A percentile compares a stretch with the other conserved stretches of the same genome.
These are phyloP conservation scores for Phytophthora aleatoria DNA, from an alignment of 352 stramenopile genomes.

Conservation along the genomic window DNA sequence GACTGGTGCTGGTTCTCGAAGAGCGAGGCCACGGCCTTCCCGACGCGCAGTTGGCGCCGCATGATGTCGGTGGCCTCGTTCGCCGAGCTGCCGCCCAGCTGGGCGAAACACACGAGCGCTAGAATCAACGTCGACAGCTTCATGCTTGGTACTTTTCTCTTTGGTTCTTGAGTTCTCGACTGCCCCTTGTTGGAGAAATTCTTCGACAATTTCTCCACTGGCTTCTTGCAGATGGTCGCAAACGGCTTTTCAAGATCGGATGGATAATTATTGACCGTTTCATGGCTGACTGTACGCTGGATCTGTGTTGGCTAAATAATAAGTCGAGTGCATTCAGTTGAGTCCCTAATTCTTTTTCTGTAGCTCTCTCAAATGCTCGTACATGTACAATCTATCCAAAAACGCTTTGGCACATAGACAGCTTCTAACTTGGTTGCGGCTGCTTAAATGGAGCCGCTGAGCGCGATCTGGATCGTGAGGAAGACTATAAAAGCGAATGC, in stretches of 20 bases:
- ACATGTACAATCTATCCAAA: not conserved
- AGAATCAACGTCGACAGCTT: slow-evolving; percentile 27
- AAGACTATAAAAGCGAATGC: slow-evolving; percentile 83
- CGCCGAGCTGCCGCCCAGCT: slow-evolving; percentile 21
- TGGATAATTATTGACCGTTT: slow-evolving; percentile 9
- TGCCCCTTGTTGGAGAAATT: slow-evolving; percentile 3
- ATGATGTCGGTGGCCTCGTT: slow-evolving; percentile 33
- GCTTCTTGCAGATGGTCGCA: slow-evolving; percentile 20
- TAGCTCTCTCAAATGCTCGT: slow-evolving; percentile 6
- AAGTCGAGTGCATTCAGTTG: slow-evolving; percentile 22
- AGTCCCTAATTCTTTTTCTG: not conserved
- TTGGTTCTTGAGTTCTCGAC: slow-evolving; percentile 4
- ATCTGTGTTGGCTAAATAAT: slow-evolving; percentile 28
- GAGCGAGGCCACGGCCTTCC: slow-evolving; percentile 34
- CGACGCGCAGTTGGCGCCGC: slow-evolving; percentile 32
- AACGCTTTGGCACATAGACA: not conserved
- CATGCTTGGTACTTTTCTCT: slow-evolving; percentile 16
- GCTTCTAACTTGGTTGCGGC: not conserved
- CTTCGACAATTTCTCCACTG: slow-evolving; percentile 16
- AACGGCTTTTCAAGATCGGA: slow-evolving; percentile 26
- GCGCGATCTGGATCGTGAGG: slow-evolving; percentile 80
- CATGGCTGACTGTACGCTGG: not conserved
- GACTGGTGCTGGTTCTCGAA: slow-evolving; percentile 42
- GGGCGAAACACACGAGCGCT: slow-evolving; percentile 16
- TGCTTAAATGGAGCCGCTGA: slow-evolving; percentile 59